Evolutionary conservation across 768 basidiomycete genomes (phyloP), one percentile per base, ranked within the genome.

Genomic region (Dioszegia hungarica): DNA sequence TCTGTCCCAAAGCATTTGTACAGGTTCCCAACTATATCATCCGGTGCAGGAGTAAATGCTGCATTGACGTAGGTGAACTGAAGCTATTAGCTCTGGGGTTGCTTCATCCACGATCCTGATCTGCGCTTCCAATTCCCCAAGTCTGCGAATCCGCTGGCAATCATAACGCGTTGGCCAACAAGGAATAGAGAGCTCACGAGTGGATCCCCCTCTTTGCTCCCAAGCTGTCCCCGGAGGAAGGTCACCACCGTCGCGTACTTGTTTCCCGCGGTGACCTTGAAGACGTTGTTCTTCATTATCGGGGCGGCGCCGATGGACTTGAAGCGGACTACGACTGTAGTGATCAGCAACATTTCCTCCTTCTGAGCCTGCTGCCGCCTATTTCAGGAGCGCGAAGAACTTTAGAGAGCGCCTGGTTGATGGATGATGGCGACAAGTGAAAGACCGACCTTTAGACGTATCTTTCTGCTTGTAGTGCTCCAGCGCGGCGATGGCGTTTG

Each of bases 281-380:
- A 97, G 67, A 93, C 89, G 79, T 94, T 97, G 78, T 94, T 90
- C 78, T 88, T 93, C 93, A 99, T 95, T 68, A 99, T 92, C 0
- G 94, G 94, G 0, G 93, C 94, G 67, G 94, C 93, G 43, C 94
- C 94, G 10, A 95, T 89, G 1, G 94, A 92, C 75, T 93, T 93
- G 83, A 99, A 99, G 40, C 92, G 86, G 10, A 99, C 90, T 60
- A 97, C 86, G 48, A 97, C 94, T 98, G 73, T 11, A 14, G 41
- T 20, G 56, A 31, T 49, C 50, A 56, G 56, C 36, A 15, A n/a
- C n/a, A n/a, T n/a, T n/a, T n/a, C n/a, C n/a, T n/a, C n/a, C n/a
- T n/a, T n/a, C n/a, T n/a, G n/a, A n/a, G n/a, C n/a, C n/a, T n/a
- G n/a, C n/a, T n/a, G n/a, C n/a, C n/a, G n/a, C n/a, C n/a, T n/a